Evolutionary conservation across 2,329 filamentous ascomycete species (phyloP).

Genomic region (Colletotrichum magnum): DNA sequence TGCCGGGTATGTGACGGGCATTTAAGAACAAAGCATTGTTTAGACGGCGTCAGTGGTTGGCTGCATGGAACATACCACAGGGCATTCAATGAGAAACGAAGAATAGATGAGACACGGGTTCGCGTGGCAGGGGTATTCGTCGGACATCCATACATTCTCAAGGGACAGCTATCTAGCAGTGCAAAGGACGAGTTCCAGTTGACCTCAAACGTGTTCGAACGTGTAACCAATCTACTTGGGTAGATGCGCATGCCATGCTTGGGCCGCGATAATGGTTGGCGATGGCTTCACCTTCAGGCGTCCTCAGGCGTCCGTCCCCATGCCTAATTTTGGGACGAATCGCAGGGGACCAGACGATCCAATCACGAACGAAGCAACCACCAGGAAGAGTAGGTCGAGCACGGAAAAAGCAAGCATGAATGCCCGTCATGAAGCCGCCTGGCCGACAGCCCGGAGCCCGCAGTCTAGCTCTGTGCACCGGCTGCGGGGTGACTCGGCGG

Average conservation of each 20-base stretch:
- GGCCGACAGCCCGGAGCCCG: not conserved
- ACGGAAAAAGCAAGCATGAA: conserved; percentile 33
- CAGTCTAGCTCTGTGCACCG: too few relatives aligned
- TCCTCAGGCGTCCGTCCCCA: too few relatives aligned
- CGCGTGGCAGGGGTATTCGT: not conserved
- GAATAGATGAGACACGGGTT: conserved; percentile 13
- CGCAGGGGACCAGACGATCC: not conserved
- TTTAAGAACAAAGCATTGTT: conserved; percentile 17
- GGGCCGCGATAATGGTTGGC: conserved; percentile 8
- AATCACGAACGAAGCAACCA: conserved; percentile 10
- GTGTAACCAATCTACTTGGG: too few relatives aligned
- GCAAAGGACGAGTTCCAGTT: too few relatives aligned
- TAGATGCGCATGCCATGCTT: not conserved
- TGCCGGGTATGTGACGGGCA: not conserved
- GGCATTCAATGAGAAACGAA: not conserved
- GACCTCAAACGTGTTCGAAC: not conserved
- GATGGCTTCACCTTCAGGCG: conserved; percentile 1
- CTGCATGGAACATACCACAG: not conserved
- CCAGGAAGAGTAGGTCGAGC: conserved; percentile 31
- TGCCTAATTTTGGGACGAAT: too few relatives aligned
- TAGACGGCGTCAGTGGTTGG: not conserved
- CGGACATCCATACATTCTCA: too few relatives aligned
- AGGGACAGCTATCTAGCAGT: too few relatives aligned
- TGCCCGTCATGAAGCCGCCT: not conserved
- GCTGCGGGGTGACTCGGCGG: not conserved